Evolutionary conservation across 176 grass and related monocot species (phyloP).

Genomic region (Stipa capillata): DNA sequence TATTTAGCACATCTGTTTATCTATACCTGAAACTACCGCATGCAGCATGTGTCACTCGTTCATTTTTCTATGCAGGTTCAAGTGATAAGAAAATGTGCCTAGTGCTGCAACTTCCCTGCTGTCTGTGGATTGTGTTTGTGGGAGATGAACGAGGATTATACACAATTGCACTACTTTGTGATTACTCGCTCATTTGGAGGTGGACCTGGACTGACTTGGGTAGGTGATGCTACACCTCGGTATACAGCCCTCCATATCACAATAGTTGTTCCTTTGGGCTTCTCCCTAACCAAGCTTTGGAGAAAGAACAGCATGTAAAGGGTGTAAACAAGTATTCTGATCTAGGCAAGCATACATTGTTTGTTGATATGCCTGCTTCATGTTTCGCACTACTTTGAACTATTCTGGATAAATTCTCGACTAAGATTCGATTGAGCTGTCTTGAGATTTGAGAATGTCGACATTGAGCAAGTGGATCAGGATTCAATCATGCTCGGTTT

Average conservation of each 20-base stretch:
- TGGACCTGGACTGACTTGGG: not conserved
- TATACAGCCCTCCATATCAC: not conserved
- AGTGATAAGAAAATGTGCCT: conserved; percentile 27
- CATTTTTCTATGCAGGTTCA: conserved; percentile 1
- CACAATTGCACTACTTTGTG: not conserved
- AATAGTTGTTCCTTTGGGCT: conserved; percentile 21
- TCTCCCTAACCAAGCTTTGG: conserved; percentile 27
- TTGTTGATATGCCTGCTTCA: conserved; percentile 20
- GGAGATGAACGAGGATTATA: conserved; percentile 27
- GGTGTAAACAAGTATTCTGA: conserved; percentile 44
- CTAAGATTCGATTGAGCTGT: not conserved
- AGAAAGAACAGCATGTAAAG: conserved; percentile 40
- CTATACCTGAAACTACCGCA: not conserved
- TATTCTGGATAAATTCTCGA: not conserved
- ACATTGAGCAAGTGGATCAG: not conserved
- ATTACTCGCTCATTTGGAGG: conserved; percentile 21
- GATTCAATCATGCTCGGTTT: not conserved
- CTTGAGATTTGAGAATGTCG: not conserved
- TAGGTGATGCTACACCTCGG: not conserved
- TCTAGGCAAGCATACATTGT: conserved; percentile 12
- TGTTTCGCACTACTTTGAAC: not conserved
- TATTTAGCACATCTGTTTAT: not conserved
- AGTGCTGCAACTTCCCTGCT: conserved; percentile 25
- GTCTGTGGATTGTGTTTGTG: conserved; percentile 21
- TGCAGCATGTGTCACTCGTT: not conserved